Evolutionary conservation across 305 asterid species (phyloP).

Genomic region (Salvia sclarea): DNA sequence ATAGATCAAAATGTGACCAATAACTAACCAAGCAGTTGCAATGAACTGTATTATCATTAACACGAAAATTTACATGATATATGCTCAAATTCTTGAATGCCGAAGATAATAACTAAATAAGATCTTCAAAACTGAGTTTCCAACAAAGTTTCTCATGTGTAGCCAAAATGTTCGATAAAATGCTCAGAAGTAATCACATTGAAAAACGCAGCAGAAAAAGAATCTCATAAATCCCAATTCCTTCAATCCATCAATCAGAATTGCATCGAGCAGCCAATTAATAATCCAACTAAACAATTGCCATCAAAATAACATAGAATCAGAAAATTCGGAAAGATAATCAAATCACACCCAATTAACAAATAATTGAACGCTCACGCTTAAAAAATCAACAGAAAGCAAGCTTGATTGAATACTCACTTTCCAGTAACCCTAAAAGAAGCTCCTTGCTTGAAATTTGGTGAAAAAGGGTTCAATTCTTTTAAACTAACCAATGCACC

Average conservation of each 20-base stretch:
- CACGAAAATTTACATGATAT: background rate
- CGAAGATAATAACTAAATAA: background rate
- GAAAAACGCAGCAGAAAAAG: background rate
- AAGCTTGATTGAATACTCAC: constrained; percentile 44
- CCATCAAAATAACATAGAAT: background rate
- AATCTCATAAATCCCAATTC: background rate
- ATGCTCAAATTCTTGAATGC: constrained; percentile 1
- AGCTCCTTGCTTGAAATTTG: constrained; percentile 71
- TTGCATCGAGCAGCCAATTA: background rate
- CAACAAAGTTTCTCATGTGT: background rate
- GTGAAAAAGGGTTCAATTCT: constrained; percentile 70
- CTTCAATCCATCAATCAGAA: background rate
- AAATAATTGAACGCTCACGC: background rate
- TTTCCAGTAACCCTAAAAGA: constrained; percentile 86
- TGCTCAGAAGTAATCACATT: background rate
- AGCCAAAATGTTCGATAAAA: constrained; percentile 3
- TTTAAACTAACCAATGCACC: constrained; percentile 72
- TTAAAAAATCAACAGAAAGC: background rate
- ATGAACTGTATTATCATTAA: background rate
- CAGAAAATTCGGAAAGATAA: background rate
- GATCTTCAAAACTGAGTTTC: background rate
- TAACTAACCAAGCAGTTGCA: background rate
- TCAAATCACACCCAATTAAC: background rate
- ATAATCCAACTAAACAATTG: background rate
- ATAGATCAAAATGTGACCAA: background rate